Conservation (phyloP, 495 filamentous ascomycete species). For the Aspergillus carlsbadensis region DNA sequence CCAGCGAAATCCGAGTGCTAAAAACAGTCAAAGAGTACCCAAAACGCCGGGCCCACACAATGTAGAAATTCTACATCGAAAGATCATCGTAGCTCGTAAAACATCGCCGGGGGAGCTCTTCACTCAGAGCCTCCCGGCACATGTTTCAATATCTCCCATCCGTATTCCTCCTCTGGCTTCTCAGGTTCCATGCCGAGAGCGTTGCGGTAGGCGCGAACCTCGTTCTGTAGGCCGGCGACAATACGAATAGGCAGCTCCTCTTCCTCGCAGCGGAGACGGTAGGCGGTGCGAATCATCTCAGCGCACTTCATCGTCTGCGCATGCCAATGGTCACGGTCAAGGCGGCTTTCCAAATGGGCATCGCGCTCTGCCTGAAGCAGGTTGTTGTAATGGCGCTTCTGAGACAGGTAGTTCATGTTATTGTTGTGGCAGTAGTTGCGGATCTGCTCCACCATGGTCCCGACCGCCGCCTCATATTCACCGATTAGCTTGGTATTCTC, state of each 20-base stretch:
- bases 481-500: slow-evolving; percentile 54
- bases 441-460: slow-evolving; percentile 59
- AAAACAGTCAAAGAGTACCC: slow-evolving; percentile 10
- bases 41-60: slow-evolving; percentile 14
- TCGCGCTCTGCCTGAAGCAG: slow-evolving; percentile 58
- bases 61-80: slow-evolving; percentile 17
- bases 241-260: slow-evolving; percentile 48
- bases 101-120: slow-evolving; percentile 7
- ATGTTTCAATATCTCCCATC: slow-evolving; percentile 53
- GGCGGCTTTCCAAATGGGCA: slow-evolving; percentile 53
- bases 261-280: slow-evolving; percentile 49
- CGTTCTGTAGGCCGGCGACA: slow-evolving; percentile 52
- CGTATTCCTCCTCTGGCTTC: slow-evolving; percentile 52
- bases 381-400: slow-evolving; percentile 60
- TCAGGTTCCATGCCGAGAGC: slow-evolving; percentile 54
- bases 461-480: slow-evolving; percentile 57
- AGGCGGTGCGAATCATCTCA: slow-evolving; percentile 53
- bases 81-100: slow-evolving; percentile 18
- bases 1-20: slow-evolving; percentile 14
- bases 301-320: slow-evolving; percentile 52
- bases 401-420: slow-evolving; percentile 54
- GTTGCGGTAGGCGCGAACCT: slow-evolving; percentile 53
- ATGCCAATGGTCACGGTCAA: slow-evolving; percentile 68
- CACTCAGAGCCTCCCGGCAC: slow-evolving; percentile 36
- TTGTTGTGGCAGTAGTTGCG: slow-evolving; percentile 62